Base-by-base conservation (phyloP, 2,329 filamentous ascomycete species). In the Talaromyces sp. region DNA sequence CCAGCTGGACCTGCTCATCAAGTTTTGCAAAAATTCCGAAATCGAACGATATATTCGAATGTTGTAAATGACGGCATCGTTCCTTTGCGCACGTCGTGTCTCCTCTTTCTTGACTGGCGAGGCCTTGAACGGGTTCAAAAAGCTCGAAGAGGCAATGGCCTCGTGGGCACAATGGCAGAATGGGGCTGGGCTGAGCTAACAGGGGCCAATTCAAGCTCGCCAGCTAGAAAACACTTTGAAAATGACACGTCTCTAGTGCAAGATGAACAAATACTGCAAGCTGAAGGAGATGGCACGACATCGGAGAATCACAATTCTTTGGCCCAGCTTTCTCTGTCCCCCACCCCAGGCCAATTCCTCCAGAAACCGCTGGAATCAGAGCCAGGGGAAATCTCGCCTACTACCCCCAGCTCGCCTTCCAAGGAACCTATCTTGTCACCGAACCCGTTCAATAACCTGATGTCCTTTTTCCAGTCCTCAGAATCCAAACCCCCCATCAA, bases 51-150 rank as follows among this genome's bases (percentile, higher is more conserved):
- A 1, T 98, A 98, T 74, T 96, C 93, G 1, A 98, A 98, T 70
- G 93, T 98, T 12, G 94, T 98, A 67, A 98, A 98, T 71, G 94
- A 98, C 76, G 94, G 93, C 3, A 97, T 99, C 67, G 95, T 99
- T 4, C 95, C 95, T 2, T 79, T 99, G 36, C 87, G 95, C 27
- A 99, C 95, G 4, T 98, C 94, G 65, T 99, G 94, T 74, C 81
- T 99, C n/a, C 78, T 99, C 5, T 99, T 99, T 70, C 80, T 99
- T 1, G 95, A 99, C 73, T 99, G 95, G 95, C 90, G 93, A 76
- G 95, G 95, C 0, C 80, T 99, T 3, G 94, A 90, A 5, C 89
- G 92, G 44, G 95, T 99, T 1, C 92, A 98, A 67, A 99, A 99
- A 76, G 94, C 95, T 10, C 86, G 94, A 27, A 82, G 95, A 73